phyloP scores from a whole-genome alignment of 2,329 filamentous ascomycete genomes.

The Botryotinia calthae region DNA sequence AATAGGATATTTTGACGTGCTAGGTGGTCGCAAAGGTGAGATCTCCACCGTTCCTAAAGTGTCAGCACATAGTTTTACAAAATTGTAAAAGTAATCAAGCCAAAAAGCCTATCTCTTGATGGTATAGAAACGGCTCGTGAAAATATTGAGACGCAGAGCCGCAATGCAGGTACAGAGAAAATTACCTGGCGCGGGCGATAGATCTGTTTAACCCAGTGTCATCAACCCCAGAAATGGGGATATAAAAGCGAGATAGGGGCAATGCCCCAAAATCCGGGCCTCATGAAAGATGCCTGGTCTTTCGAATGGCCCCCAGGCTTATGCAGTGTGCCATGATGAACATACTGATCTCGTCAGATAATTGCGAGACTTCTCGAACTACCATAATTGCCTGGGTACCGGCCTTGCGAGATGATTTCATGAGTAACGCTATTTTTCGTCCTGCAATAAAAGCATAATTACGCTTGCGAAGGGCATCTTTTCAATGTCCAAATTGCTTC shows the following conservation, averaged over 20 bases:
- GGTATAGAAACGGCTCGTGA: too few species aligned
- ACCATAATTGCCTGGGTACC: background rate
- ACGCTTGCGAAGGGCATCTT: background rate
- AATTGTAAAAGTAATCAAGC: background rate
- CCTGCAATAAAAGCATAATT: background rate
- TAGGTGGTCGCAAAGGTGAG: background rate
- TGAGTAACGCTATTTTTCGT: too few species aligned
- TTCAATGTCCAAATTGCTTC: background rate
- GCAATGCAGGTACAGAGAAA: background rate
- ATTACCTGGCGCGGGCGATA: background rate
- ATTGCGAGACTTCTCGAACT: conserved; percentile 1
- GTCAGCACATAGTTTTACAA: background rate
- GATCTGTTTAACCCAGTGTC: background rate
- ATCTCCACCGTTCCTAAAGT: background rate
- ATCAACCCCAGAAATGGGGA: background rate
- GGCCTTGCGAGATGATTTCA: background rate
- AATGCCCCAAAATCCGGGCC: background rate
- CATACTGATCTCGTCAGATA: background rate
- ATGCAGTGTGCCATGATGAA: background rate
- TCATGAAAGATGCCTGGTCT: background rate
- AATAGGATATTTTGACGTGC: background rate
- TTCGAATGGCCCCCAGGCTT: background rate
- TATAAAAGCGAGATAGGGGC: background rate
- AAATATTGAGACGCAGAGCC: background rate
- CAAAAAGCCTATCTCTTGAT: background rate